phyloP scores from a whole-genome alignment of 345 rosid genomes.

The Moricandia arvensis region DNA sequence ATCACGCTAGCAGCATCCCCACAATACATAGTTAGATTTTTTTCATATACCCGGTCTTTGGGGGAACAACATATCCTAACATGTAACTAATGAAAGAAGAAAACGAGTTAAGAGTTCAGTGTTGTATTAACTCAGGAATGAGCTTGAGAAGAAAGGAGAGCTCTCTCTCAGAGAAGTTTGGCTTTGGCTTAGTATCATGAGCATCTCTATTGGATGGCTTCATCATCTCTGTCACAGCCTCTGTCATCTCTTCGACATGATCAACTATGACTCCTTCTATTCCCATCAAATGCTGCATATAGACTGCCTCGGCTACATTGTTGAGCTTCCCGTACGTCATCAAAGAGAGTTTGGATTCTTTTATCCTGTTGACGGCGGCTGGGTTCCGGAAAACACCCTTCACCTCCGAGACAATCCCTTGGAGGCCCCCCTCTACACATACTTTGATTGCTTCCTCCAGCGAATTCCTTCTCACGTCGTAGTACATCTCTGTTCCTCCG shows the following conservation, averaged over 20 bases:
- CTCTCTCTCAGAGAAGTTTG: constrained; percentile 66
- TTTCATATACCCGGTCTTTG: background rate
- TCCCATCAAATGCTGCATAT: constrained; percentile 92
- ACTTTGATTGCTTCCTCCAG: constrained; percentile 78
- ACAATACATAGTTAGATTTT: constrained; percentile 11
- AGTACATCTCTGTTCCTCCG: constrained; percentile 60
- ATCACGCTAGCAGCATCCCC: background rate
- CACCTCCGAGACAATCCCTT: constrained; percentile 84
- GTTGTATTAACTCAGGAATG: constrained; percentile 78
- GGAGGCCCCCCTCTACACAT: constrained; percentile 71
- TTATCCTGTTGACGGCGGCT: constrained; percentile 61
- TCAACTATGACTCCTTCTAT: constrained; percentile 89
- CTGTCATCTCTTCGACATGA: constrained; percentile 71
- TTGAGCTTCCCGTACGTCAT: constrained; percentile 79
- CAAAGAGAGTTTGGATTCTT: constrained; percentile 75
- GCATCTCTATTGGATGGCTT: constrained; percentile 38
- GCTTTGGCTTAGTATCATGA: constrained; percentile 44
- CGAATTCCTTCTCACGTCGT: constrained; percentile 74
- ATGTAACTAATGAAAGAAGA: background rate
- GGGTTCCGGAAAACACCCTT: constrained; percentile 77
- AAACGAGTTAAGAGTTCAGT: constrained; percentile 10
- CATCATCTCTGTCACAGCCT: constrained; percentile 59
- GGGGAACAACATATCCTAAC: constrained; percentile 6
- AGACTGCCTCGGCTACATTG: constrained; percentile 81
- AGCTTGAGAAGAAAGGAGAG: constrained; percentile 84